Evolutionary conservation across 2,329 filamentous ascomycete genomes (phyloP), one percentile per base, ranked within the genome.

Genomic region (Phialemoniopsis sp.): DNA sequence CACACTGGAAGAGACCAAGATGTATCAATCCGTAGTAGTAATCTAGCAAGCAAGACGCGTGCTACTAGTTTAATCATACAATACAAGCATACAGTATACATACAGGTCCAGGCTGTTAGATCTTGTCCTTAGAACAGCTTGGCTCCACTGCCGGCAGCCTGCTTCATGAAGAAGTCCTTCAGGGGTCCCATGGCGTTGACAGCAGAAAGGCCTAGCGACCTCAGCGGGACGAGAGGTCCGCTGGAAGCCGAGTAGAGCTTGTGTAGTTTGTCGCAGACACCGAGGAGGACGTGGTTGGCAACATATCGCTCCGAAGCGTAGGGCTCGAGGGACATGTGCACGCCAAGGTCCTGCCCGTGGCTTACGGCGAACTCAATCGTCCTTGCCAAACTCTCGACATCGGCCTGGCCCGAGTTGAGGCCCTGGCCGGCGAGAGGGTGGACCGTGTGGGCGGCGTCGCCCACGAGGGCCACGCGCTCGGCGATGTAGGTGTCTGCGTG

Each of bases 341-440:
- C 79, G 17, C 93, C 93, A 26, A 97, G 78, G 55, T 98, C 93
- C 70, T 89, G 86, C 1, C 93, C 93, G 46, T 93, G 87, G 32
- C 73, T 67, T 14, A 94, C 82, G 4, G 89, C 86, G 49, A 83
- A 83, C 44, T 82, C 80, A 37, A 98, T 85, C 1, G 82, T 82
- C 46, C 73, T 75, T 7, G 82, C 80, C 1, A 98, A 76, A 38
- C 85, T 85, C 52, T 88, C 82, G 1, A 93, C 86, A 57, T 98
- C 93, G 14, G 81, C 89, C 46, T 97, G 84, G 2, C 93, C 93
- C 53, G 94, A 86, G 57, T 98, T 98, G 13, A 98, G 72, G 2
- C 93, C 93, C 62, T 97, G 93, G 1, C 93, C 93, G 2, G 89
- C 93, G 4, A 98, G 81, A 0, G 93, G 93, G 60, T 98, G 93